Evolutionary conservation across 257 asterid species (phyloP), one percentile per base, ranked within the genome.

Genomic region (Solanum pennellii): DNA sequence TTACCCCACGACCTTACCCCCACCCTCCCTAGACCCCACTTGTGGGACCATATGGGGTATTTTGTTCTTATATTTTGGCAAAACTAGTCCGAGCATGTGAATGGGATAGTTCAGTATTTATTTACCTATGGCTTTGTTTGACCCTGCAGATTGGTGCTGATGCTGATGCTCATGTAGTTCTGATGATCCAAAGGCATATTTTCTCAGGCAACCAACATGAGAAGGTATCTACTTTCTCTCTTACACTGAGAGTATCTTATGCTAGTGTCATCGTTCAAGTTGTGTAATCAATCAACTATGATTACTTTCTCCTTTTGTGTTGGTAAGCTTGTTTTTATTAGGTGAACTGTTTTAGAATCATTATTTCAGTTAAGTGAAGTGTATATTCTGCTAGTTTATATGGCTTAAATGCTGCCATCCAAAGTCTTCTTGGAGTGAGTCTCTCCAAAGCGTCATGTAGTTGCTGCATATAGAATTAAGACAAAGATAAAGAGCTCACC

Each of bases 191-290:
- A 88, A 93, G 90, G 79, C 94, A 90, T 88, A 90, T 97, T 86
- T 89, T 94, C 80, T 92, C 93, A 72, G 97, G 94, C 91, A 94
- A 92, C 92, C 94, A 94, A 86, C 94, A 92, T 72, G 94, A 95
- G 84, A 93, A 96, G 99, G 99, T 95, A 86, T 84, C 87, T 89
- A 11, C 88, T 52, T 75, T 84, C 80, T 91, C 71, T 44, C 90
- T 16, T 42, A 35, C 29, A 72, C 60, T 37, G 13, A 5, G 56
- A 39, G 14, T 69, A 79, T 69, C 72, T 72, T 23, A 87, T 5
- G 27, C 47, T 31, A 49, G 42, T 16, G 7, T 29, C 62, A 80
- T 29, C 18, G 85, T 37, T 80, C 29, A 47, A 16, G 85, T 52
- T 49, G 71, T 31, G 85, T 6, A 21, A 31, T 47, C 85, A 52